phyloP scores from a whole-genome alignment of 1,284 basidiomycete genomes.

The Melampsora americana region DNA sequence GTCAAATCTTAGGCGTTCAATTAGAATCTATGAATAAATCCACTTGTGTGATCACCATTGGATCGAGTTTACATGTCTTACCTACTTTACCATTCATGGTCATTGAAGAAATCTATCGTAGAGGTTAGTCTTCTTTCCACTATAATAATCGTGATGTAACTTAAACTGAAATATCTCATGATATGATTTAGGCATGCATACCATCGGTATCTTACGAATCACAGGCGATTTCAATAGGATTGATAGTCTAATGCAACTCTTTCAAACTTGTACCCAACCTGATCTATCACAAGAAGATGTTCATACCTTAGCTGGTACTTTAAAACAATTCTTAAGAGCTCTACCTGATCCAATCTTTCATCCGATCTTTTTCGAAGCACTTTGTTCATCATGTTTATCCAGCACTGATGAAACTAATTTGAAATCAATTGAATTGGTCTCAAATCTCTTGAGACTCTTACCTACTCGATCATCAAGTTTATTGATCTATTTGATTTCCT shows the following conservation, averaged over 20 bases:
- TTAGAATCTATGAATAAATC: slow-evolving; percentile 21
- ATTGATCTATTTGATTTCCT: slow-evolving; percentile 19
- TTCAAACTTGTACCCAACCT: slow-evolving; percentile 12
- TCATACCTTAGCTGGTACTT: slow-evolving; percentile 24
- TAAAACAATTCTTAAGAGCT: slow-evolving; percentile 27
- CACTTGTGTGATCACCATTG: slow-evolving; percentile 12
- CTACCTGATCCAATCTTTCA: slow-evolving; percentile 24
- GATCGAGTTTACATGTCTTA: slow-evolving; percentile 24
- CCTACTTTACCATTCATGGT: slow-evolving; percentile 22
- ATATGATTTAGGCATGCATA: slow-evolving; percentile 14
- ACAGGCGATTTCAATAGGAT: slow-evolving; percentile 32
- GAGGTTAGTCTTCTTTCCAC: slow-evolving; percentile 14
- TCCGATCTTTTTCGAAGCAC: slow-evolving; percentile 6
- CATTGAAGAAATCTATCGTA: slow-evolving; percentile 34
- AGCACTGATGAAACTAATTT: neutral
- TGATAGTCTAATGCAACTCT: slow-evolving; percentile 19
- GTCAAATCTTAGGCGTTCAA: slow-evolving; percentile 22
- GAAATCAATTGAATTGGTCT: neutral
- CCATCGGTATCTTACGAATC: slow-evolving; percentile 29
- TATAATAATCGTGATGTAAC: neutral
- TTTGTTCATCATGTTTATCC: slow-evolving; percentile 13
- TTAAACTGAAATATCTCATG: neutral
- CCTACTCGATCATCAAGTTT: slow-evolving; percentile 25
- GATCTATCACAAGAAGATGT: slow-evolving; percentile 25
- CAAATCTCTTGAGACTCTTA: slow-evolving; percentile 2